Evolutionary conservation across 805 yeast species (phyloP), one percentile per base, ranked within the genome.

Genomic region (Candida maltosa): DNA sequence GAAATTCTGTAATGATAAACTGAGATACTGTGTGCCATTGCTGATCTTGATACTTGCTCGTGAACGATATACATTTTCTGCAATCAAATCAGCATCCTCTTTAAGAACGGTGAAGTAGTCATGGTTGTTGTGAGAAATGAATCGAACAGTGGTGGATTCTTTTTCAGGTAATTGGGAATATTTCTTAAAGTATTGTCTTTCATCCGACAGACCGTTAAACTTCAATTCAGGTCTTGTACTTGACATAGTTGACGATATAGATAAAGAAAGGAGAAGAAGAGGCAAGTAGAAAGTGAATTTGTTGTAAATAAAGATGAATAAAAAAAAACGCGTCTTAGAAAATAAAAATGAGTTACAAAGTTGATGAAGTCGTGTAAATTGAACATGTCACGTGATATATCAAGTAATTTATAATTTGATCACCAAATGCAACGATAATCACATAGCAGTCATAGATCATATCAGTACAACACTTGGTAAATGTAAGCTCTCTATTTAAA

Each of bases 51-150:
- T 54, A 7, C 88, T 95, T 16, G 94, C 78, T 27, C 75, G 78
- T 0, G 97, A 87, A 46, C 83, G 84, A 62, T 87, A 91, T 22
- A 93, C 79, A 37, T 73, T 66, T 44, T 88, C 94, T 3, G 97
- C 96, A 19, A 87, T 84, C 38, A 78, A 70, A 29, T 71, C 69
- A 4, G 97, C 96, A 56, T 91, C 96, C 3, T 74, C 76, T 30
- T 72, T 76, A 15, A 87, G 69, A 1, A 78, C 80, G 3, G 85
- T 78, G 59, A 81, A 93, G 56, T 86, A 88, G 41, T 87, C 95
- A 29, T 81, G 81, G 41, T 80, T 77, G 35, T 59, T 59, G 52
- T 67, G 72, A 53, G 88, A 95, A 29, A 84, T 82, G n/a, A 87
- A 64, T 29, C 96, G 72, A 16, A 91, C 51, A 0, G 81, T 71